Percentiles rank a stretch among this genome's conserved stretches.
phyloP scores from a whole-genome alignment of 805 yeast genomes.

The Zygosaccharomyces rouxii region DNA sequence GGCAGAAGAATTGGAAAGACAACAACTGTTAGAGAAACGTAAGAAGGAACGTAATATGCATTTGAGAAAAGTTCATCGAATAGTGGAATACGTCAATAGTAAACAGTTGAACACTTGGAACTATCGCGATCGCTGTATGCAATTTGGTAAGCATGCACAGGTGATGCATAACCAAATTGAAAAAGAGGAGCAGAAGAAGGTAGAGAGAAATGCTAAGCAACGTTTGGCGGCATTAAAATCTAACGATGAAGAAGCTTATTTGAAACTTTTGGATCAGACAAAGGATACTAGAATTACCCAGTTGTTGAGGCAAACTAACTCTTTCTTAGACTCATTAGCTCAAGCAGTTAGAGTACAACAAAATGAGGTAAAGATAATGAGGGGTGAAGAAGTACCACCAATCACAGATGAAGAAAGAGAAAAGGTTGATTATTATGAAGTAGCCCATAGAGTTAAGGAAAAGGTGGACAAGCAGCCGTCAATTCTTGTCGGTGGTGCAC shows the following conservation, averaged over 20 bases:
- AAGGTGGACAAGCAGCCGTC: slow-evolving; percentile 61
- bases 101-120: slow-evolving; percentile 25
- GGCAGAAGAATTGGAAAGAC: slow-evolving; percentile 72
- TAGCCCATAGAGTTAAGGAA: slow-evolving; percentile 73
- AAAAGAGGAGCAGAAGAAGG: slow-evolving; percentile 68
- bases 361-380: slow-evolving; percentile 36
- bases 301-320: slow-evolving; percentile 72
- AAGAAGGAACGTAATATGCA: slow-evolving; percentile 49
- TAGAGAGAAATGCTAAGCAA: slow-evolving; percentile 79
- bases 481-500: slow-evolving; percentile 68
- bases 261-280: slow-evolving; percentile 77
- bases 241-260: slow-evolving; percentile 83
- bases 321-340: slow-evolving; percentile 71
- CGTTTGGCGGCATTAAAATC: slow-evolving; percentile 84
- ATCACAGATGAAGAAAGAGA: slow-evolving; percentile 51
- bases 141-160: slow-evolving; percentile 29
- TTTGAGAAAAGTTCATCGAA: slow-evolving; percentile 41
- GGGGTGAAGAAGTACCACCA: slow-evolving; percentile 37
- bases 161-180: slow-evolving; percentile 42
- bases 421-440: slow-evolving; percentile 74
- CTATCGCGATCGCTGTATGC: slow-evolving; percentile 29
- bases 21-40: slow-evolving; percentile 57
- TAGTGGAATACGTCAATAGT: slow-evolving; percentile 35
- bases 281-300: slow-evolving; percentile 86
- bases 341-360: slow-evolving; percentile 78